A percentile compares a stretch with the other conserved stretches of the same genome.
Evolutionary conservation across 768 basidiomycete genomes (phyloP).

Genomic region (Postia placenta): DNA sequence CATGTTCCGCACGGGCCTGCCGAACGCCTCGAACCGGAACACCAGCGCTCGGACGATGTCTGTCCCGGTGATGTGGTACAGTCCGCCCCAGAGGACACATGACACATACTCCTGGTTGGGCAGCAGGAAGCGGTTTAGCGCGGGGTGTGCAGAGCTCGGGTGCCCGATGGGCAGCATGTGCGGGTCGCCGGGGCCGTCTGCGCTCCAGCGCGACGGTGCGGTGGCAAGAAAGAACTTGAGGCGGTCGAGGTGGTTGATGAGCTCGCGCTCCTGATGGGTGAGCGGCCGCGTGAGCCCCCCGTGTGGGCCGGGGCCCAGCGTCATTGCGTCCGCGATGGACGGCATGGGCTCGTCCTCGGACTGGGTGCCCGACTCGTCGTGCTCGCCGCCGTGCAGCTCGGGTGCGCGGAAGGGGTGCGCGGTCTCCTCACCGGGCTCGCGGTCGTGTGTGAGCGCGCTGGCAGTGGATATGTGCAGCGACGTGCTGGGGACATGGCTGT

Average conservation of each 20-base stretch:
- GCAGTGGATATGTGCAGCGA: slow-evolving; percentile 23
- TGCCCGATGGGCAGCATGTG: slow-evolving; percentile 28
- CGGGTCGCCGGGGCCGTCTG: slow-evolving; percentile 8
- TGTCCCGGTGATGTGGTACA: slow-evolving; percentile 93
- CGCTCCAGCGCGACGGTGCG: slow-evolving; percentile 66
- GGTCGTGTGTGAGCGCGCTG: slow-evolving; percentile 14
- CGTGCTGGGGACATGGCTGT: slow-evolving; percentile 5
- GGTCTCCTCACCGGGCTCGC: slow-evolving; percentile 26
- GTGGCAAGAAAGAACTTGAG: slow-evolving; percentile 89
- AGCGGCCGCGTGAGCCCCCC: slow-evolving; percentile 48
- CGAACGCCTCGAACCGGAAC: slow-evolving; percentile 93
- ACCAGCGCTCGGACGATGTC: slow-evolving; percentile 93
- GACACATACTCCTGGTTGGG: slow-evolving; percentile 85
- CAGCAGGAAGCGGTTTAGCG: slow-evolving; percentile 80
- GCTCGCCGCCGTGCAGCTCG: neutral
- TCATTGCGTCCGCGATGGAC: slow-evolving; percentile 16
- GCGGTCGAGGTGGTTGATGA: slow-evolving; percentile 67
- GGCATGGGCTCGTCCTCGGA: slow-evolving; percentile 5
- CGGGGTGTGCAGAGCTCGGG: slow-evolving; percentile 58
- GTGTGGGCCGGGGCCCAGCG: slow-evolving; percentile 10
- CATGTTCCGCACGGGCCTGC: slow-evolving; percentile 84
- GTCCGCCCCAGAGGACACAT: slow-evolving; percentile 87
- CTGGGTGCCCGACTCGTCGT: slow-evolving; percentile 1
- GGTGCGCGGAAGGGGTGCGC: slow-evolving; percentile 23
- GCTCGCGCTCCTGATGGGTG: slow-evolving; percentile 58